Base-by-base conservation (phyloP, 2,329 filamentous ascomycete species). In the Magnaporthiopsis incrustans region DNA sequence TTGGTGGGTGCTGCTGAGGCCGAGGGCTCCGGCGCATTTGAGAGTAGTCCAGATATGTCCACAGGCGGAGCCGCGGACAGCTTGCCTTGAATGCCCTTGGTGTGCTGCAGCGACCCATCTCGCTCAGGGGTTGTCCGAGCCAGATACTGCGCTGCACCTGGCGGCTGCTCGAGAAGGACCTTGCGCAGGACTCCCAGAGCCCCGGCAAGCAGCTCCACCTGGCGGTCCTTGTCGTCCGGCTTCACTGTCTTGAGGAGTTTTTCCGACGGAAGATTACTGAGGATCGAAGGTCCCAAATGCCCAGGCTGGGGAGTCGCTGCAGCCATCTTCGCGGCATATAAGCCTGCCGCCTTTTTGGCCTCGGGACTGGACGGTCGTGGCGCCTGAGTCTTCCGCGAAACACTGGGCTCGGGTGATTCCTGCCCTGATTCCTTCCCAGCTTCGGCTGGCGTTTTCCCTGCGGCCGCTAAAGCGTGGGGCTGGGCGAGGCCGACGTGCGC, bases 131-230 rank as follows among this genome's bases (percentile, higher is more conserved):
- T 26, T 58, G 57, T 4, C 33, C 57, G 18, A 3, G 26, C 57
- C 26, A 33, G 11, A 44, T 60, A 30, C 59, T 60, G 27, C 22
- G 15, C 30, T 7, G 30, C 4, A 12, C 18, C 33, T 30, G 58
- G 26, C 32, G 58, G n/a, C 32, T 35, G 27, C 15, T n/a, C 32
- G 15, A 32, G 22, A 14, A 57, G 32, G 26, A 63, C 57, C 27
- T 60, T 62, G 30, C 62, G 50, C 22, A 61, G 25, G 25, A 64
- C 44, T 10, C 32, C 59, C 35, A 65, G 60, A 5, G 64, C 64
- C 32, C 57, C 30, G 22, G 56, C 35, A n/a, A 65, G 60, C 38
- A 65, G 60, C 22, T 56, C 60, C 38, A 56, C 33, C 26, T 57
- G 57, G 14, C 35, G 44, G 57, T 35, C 35, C 62, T n/a, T n/a